Conservation (phyloP, 345 rosid species). For the Citrus unshiu region DNA sequence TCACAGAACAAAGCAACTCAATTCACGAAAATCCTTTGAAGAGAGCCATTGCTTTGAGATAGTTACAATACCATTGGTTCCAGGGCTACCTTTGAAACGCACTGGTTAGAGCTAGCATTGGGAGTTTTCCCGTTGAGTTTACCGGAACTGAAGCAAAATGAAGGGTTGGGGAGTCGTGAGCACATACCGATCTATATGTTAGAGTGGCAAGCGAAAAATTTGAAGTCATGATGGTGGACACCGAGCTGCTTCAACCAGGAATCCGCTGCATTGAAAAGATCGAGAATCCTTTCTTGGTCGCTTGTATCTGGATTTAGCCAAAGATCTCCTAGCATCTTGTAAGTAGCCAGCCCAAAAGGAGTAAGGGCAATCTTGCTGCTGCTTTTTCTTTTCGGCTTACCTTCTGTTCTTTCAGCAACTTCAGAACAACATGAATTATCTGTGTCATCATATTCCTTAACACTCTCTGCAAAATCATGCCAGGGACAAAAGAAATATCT, state of each 20-base stretch:
- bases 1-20: background rate
- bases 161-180: background rate
- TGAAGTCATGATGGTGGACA: constrained; percentile 60
- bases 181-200: constrained; percentile 8
- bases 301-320: constrained; percentile 45
- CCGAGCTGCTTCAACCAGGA: constrained; percentile 85
- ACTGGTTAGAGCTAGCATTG: background rate
- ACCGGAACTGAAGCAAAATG: background rate
- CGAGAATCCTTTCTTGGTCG: constrained; percentile 39
- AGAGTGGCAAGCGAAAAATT: constrained; percentile 39
- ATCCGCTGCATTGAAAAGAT: constrained; percentile 56
- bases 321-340: constrained; percentile 67
- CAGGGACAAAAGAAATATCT: background rate
- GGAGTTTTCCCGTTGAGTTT: background rate
- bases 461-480: constrained; percentile 29
- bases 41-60: background rate
- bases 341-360: constrained; percentile 65
- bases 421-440: constrained; percentile 26
- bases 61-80: background rate
- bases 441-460: constrained; percentile 5
- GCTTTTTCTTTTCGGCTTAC: constrained; percentile 8
- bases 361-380: constrained; percentile 32
- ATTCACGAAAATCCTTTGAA: background rate
- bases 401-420: background rate
- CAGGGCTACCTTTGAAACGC: background rate